These are phyloP conservation scores for Delonix regia DNA, from an alignment of 306 rosid species.

Conservation along the genomic window DNA sequence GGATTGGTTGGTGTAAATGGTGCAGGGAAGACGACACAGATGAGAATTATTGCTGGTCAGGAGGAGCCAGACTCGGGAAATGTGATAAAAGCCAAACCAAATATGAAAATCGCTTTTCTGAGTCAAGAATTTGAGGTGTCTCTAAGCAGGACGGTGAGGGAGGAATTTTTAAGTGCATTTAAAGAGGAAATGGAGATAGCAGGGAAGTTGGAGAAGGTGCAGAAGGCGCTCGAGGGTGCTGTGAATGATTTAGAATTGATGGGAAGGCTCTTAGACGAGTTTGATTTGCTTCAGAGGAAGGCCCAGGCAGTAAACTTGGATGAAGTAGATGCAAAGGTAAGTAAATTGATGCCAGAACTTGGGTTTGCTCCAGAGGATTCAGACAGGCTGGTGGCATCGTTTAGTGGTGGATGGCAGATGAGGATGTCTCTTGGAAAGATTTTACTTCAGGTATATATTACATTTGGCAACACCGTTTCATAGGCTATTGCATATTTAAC, in stretches of 20 bases:
- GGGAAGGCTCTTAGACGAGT: constrained; percentile 96
- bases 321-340: constrained; percentile 76
- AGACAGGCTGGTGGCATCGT: constrained; percentile 89
- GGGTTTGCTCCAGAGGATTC: constrained; percentile 86
- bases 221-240: constrained; percentile 84
- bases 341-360: constrained; percentile 87
- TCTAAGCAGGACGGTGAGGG: constrained; percentile 80
- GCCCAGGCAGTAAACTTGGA: constrained; percentile 78
- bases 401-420: constrained; percentile 99
- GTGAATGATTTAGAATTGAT: constrained; percentile 84
- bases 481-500: constrained; percentile 24
- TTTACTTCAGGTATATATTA: constrained; percentile 77
- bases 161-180: constrained; percentile 87
- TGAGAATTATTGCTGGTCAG: constrained; percentile 84
- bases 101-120: constrained; percentile 88
- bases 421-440: constrained; percentile 99
- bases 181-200: constrained; percentile 92
- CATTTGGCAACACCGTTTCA: neutral
- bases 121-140: constrained; percentile 95
- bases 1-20: constrained; percentile 96
- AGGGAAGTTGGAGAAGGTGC: constrained; percentile 76
- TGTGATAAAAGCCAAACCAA: constrained; percentile 71
- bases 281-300: constrained; percentile 81
- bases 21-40: constrained; percentile 94
- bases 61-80: constrained; percentile 89